Evolutionary conservation across 495 filamentous ascomycete genomes (phyloP).

Genomic region (Friedmanniomyces simplex): DNA sequence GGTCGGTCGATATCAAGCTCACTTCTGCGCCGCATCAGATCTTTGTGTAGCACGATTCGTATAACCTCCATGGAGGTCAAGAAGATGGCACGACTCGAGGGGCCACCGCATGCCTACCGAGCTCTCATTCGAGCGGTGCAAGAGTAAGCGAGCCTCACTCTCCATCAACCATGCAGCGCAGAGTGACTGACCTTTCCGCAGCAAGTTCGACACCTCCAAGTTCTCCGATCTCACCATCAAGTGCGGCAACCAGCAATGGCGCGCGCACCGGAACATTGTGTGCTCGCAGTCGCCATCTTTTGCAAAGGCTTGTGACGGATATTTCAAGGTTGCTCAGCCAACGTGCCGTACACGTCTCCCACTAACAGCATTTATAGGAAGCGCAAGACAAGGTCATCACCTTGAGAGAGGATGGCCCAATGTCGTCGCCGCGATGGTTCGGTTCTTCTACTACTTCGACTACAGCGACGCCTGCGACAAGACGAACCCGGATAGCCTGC

Average conservation of each 20-base stretch:
- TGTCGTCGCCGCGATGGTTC: background rate
- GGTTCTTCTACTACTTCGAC: constrained; percentile 2
- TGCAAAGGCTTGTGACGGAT: background rate
- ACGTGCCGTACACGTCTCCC: background rate
- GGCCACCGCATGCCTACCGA: too few relatives aligned
- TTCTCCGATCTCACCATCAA: constrained; percentile 4
- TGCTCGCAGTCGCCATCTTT: constrained; percentile 1
- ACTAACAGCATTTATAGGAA: constrained; percentile 4
- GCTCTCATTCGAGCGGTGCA: too few relatives aligned
- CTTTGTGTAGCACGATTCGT: too few relatives aligned
- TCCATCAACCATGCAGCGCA: background rate
- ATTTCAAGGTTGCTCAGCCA: background rate
- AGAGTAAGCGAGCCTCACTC: too few relatives aligned
- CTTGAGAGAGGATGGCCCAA: background rate
- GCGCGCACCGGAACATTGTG: background rate
- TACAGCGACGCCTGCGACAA: constrained; percentile 3
- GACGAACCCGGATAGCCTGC: background rate
- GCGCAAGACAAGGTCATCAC: background rate
- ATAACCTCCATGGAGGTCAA: too few relatives aligned
- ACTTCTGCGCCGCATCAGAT: too few relatives aligned
- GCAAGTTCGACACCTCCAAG: background rate
- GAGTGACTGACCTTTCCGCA: background rate
- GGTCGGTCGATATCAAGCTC: too few relatives aligned
- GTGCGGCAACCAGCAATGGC: background rate
- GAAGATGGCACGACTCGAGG: too few relatives aligned